Evolutionary conservation across 306 rosid species (phyloP).

Genomic region (Benincasa hispida): DNA sequence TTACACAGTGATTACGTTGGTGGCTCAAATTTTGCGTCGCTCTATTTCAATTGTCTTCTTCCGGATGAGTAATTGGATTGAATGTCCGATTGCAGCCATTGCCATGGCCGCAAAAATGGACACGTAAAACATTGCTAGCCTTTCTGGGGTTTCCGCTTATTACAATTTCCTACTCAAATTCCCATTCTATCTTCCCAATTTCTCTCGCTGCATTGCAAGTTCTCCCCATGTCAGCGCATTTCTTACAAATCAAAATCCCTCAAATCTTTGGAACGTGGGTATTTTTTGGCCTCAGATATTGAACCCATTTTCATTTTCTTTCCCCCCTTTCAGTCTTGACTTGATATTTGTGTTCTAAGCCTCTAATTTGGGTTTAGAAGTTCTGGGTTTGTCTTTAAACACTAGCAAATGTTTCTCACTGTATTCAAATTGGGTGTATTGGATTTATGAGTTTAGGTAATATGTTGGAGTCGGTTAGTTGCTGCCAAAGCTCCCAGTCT

Average conservation of each 20-base stretch:
- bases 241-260: not conserved
- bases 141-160: not conserved
- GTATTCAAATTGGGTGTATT: conserved; percentile 25
- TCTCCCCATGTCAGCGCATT: not conserved
- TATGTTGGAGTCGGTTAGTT: conserved; percentile 56
- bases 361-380: not conserved
- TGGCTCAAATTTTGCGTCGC: not conserved
- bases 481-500: conserved; percentile 51
- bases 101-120: not conserved
- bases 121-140: conserved; percentile 4
- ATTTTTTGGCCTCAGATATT: not conserved
- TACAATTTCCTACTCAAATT: not conserved
- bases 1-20: not conserved
- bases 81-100: conserved; percentile 5
- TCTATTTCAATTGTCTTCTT: not conserved
- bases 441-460: conserved; percentile 31
- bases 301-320: not conserved
- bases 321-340: not conserved
- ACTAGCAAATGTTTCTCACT: conserved; percentile 23
- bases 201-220: not conserved
- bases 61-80: not conserved
- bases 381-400: conserved; percentile 12
- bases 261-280: not conserved
- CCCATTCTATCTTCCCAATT: not conserved
- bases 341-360: not conserved